Conservation (phyloP, 768 basidiomycete species). For the Lentinula aciculospora region DNA sequence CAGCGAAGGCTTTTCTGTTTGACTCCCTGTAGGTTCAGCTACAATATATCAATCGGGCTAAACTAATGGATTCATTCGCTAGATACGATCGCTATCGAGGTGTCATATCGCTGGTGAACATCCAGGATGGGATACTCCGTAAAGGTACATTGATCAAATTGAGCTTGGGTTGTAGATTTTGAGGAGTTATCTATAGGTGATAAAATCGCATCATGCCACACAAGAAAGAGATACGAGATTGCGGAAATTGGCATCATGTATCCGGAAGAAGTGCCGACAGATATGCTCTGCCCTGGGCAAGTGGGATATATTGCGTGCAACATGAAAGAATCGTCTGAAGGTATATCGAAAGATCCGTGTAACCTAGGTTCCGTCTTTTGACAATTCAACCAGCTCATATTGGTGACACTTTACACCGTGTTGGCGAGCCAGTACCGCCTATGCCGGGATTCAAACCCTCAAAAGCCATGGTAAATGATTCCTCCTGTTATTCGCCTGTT, state of each 20-base stretch:
- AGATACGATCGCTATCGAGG: conserved; percentile 96
- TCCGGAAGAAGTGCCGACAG: conserved; percentile 80
- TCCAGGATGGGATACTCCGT: conserved; percentile 73
- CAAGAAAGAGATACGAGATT: conserved; percentile 85
- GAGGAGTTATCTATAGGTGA: conserved; percentile 56
- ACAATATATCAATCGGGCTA: background rate
- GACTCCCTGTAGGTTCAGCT: conserved; percentile 72
- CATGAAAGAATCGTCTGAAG: conserved; percentile 96
- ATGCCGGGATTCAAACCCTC: conserved; percentile 89
- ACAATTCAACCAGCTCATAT: conserved; percentile 62
- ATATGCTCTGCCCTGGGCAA: conserved; percentile 66
- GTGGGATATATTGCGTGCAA: conserved; percentile 91
- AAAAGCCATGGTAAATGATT: conserved; percentile 79
- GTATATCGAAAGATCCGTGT: conserved; percentile 27
- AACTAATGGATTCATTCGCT: background rate
- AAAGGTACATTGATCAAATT: conserved; percentile 52
- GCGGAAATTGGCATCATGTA: conserved; percentile 85
- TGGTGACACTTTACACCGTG: conserved; percentile 86
- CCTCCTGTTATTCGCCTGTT: conserved; percentile 3
- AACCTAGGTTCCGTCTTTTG: background rate
- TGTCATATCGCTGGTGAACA: conserved; percentile 85
- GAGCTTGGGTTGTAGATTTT: background rate
- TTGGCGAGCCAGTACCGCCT: conserved; percentile 69
- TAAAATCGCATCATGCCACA: conserved; percentile 80
- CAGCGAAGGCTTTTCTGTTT: conserved; percentile 83